A percentile compares a stretch with the other conserved stretches of the same genome.
Evolutionary conservation across 2,329 filamentous ascomycete species (phyloP).

Genomic region (Aspergillus fructus): DNA sequence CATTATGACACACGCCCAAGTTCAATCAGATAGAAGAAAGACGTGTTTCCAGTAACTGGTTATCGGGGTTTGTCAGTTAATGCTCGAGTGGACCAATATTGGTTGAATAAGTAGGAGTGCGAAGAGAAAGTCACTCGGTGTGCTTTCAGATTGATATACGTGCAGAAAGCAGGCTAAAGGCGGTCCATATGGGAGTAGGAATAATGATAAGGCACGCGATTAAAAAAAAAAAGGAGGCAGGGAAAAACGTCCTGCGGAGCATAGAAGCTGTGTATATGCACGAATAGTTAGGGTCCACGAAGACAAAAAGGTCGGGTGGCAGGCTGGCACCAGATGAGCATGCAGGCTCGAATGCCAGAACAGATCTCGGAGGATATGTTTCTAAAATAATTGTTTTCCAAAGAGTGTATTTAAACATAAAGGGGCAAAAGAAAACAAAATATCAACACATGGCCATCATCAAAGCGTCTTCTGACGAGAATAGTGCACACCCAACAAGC

Average conservation of each 20-base stretch:
- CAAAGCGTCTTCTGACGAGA: constrained; percentile 18
- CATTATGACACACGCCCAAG: constrained; percentile 37
- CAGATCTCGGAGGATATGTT: constrained; percentile 21
- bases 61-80: constrained; percentile 25
- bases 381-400: constrained; percentile 17
- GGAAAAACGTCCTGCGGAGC: constrained; percentile 13
- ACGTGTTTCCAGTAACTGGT: constrained; percentile 36
- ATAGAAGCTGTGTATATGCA: constrained; percentile 22
- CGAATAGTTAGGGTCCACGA: constrained; percentile 36
- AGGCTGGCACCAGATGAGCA: constrained; percentile 23
- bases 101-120: constrained; percentile 28
- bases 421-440: constrained; percentile 13
- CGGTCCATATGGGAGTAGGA: constrained; percentile 20
- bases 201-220: constrained; percentile 21
- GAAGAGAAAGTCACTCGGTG: constrained; percentile 33
- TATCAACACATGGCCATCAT: constrained; percentile 21
- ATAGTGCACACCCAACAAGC: constrained; percentile 11
- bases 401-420: constrained; percentile 17
- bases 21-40: constrained; percentile 17
- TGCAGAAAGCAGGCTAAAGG: constrained; percentile 19
- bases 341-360: constrained; percentile 27
- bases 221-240: constrained; percentile 17
- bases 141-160: constrained; percentile 25
- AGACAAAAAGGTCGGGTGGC: constrained; percentile 19
- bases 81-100: constrained; percentile 28